These are phyloP conservation scores for Coelastrella sp. DNA, from an alignment of 139 green algal genomes.

Conservation along the genomic window DNA sequence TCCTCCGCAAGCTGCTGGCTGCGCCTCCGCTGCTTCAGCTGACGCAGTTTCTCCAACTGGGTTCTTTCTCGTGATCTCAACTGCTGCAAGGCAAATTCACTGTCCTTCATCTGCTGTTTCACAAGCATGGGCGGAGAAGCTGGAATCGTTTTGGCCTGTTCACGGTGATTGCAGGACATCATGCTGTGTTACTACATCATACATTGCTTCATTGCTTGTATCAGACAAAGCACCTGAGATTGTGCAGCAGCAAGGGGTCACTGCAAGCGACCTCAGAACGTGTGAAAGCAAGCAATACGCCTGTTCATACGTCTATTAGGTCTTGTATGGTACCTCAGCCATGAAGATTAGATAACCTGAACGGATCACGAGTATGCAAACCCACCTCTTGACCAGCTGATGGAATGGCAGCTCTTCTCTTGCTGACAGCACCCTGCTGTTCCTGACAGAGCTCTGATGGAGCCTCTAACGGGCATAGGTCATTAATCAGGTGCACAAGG, in stretches of 20 bases:
- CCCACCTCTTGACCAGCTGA: background rate
- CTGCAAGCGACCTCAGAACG: too few relatives aligned
- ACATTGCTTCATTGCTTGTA: too few relatives aligned
- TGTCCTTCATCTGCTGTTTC: background rate
- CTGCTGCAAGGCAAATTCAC: constrained; percentile 14
- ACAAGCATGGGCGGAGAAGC: background rate
- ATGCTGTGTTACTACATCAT: background rate
- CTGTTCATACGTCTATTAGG: background rate
- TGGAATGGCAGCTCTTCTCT: background rate
- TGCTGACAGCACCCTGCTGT: background rate
- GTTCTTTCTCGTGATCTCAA: background rate
- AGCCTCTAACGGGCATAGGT: constrained; percentile 19
- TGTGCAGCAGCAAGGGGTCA: too few relatives aligned
- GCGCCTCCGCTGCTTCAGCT: background rate
- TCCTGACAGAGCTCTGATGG: background rate
- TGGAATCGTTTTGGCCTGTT: background rate
- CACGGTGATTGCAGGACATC: background rate
- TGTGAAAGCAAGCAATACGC: too few relatives aligned
- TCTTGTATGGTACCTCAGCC: too few relatives aligned
- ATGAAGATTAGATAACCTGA: background rate
- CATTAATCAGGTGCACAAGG: background rate
- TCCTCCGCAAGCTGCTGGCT: constrained; percentile 9
- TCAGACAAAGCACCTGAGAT: too few relatives aligned
- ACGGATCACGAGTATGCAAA: too few relatives aligned
- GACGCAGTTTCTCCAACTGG: constrained; percentile 9